Evolutionary conservation across 108 stramenopile species (phyloP).

Genomic region (Epithemia pelagica): DNA sequence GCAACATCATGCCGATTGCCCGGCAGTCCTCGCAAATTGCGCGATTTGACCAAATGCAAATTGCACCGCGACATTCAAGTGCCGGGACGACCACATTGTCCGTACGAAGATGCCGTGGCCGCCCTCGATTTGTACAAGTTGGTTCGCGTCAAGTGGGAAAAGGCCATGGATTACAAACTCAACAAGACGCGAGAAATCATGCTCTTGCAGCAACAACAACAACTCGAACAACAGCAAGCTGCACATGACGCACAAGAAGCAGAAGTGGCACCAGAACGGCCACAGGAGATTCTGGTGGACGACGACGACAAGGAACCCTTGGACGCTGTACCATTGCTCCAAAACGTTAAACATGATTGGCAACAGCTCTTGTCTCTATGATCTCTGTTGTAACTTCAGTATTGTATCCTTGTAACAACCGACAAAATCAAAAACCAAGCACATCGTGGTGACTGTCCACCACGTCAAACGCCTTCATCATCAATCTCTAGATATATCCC

Average conservation of each 20-base stretch:
- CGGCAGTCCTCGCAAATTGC: slow-evolving; percentile 51
- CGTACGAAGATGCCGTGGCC: slow-evolving; percentile 70
- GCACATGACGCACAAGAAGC: neutral
- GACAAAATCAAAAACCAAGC: too few species aligned
- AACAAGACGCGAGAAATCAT: slow-evolving; percentile 36
- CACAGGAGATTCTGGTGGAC: too few species aligned
- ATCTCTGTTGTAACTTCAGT: too few species aligned
- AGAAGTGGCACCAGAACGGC: too few species aligned
- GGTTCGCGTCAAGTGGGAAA: slow-evolving; percentile 67
- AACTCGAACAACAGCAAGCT: neutral
- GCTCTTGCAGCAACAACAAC: neutral
- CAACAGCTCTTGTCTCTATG: too few species aligned
- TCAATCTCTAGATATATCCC: too few species aligned
- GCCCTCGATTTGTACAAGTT: slow-evolving; percentile 76
- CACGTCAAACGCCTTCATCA: too few species aligned
- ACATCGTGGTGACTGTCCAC: too few species aligned
- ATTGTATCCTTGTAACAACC: too few species aligned
- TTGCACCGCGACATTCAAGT: slow-evolving; percentile 54
- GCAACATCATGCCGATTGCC: neutral
- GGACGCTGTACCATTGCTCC: too few species aligned
- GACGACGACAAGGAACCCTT: too few species aligned
- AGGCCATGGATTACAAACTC: slow-evolving; percentile 59
- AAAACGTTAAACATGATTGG: too few species aligned
- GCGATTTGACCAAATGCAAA: slow-evolving; percentile 61
- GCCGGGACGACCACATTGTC: slow-evolving; percentile 50